Base-by-base conservation (phyloP, 1,284 basidiomycete species). In the Cutaneotrichosporon cutaneum region DNA sequence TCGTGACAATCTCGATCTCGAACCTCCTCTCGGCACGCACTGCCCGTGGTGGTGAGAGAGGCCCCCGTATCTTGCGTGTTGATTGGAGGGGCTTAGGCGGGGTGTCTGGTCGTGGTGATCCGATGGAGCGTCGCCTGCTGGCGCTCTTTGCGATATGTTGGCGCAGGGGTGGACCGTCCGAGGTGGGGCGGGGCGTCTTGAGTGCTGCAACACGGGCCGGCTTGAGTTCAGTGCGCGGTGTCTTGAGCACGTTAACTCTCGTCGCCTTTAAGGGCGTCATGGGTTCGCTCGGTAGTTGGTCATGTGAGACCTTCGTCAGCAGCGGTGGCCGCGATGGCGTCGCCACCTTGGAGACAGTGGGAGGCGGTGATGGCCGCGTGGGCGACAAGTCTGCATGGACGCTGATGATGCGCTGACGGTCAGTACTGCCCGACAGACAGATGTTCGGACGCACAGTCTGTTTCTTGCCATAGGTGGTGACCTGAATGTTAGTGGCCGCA, bases 401-500 rank as follows among this genome's bases (percentile, higher is more conserved):
- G 2, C 73, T 64, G 56, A 76, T 75, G 66, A 77, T 70, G 60
- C 71, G 68, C 71, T 75, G 53, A 30, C 16, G 18, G 48, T 44
- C n/a, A 57, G 45, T 18, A 3, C 26, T 24, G 24, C 24, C 6
- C n/a, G 7, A 3, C 18, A 42, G n/a, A 27, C 26, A 24, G 18
- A 32, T 13, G 26, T 27, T 27, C 21, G 26, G 3, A 58, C 74
- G 67, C 52, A 78, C 77, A 6, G 70, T 72, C 60, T 72, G 72
- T 56, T 72, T 74, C 33, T 66, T 67, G 24, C 77, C 78, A 56
- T 80, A 80, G 6, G 75, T 75, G 9, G 68, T 76, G 64, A 80
- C 75, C 72, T 78, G 61, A 42, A 42, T 42, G 39, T 42, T 32
- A 21, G 54, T 63, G 32, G 60, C 56, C 56, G n/a, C 30, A 7